A percentile compares a stretch with the other conserved stretches of the same genome.
phyloP scores from a whole-genome alignment of 352 stramenopile genomes.

The Achlya hypogyna region DNA sequence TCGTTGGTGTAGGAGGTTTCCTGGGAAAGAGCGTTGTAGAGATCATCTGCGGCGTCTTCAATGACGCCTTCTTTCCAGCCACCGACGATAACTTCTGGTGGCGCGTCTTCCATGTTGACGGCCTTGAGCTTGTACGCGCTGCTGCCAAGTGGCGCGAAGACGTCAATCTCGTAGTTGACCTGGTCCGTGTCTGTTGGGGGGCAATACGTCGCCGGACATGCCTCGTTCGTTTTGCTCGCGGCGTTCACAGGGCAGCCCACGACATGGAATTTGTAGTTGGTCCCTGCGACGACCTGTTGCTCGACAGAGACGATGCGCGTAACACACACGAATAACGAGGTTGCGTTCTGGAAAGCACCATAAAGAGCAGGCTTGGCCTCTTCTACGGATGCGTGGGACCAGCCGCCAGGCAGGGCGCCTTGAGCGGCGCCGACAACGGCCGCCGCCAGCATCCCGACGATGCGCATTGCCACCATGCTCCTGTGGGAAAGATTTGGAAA shows the following conservation, averaged over 20 bases:
- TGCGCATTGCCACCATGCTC: background rate
- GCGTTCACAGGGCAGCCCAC: conserved; percentile 5
- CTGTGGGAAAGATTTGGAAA: background rate
- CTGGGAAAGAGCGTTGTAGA: background rate
- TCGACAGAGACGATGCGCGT: conserved; percentile 30
- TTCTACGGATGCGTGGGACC: background rate
- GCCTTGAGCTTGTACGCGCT: conserved; percentile 8
- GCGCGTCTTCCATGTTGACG: background rate
- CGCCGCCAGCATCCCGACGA: background rate
- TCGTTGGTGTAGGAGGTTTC: conserved; percentile 14
- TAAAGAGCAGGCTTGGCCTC: conserved; percentile 11
- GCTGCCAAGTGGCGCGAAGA: background rate
- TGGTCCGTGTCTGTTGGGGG: background rate
- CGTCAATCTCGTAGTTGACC: conserved; percentile 4
- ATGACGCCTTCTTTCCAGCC: conserved; percentile 7
- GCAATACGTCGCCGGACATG: conserved; percentile 4
- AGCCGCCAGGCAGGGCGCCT: background rate
- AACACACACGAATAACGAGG: conserved; percentile 28
- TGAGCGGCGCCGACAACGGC: background rate
- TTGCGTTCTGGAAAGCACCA: background rate
- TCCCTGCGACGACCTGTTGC: conserved; percentile 26
- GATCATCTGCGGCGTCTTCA: background rate
- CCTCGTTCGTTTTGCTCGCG: background rate
- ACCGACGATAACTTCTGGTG: background rate
- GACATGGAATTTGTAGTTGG: conserved; percentile 20